These are phyloP conservation scores for Phlyctochytrium bullatum DNA, from an alignment of 192 early-diverging fungal species.

Conservation along the genomic window DNA sequence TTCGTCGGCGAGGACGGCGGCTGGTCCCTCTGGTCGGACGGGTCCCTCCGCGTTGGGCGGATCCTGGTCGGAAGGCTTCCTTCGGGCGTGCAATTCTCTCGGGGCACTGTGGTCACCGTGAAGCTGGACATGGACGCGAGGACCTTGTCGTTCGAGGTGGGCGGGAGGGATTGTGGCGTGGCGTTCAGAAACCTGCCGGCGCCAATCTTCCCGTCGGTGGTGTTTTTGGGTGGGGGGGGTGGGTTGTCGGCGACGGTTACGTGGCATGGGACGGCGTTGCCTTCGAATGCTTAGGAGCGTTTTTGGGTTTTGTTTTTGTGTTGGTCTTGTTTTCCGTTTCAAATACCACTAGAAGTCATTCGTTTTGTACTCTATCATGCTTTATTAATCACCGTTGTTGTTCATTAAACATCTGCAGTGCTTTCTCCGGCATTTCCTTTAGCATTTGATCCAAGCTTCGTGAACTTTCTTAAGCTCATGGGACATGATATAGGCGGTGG, in stretches of 20 bases:
- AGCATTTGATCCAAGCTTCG: no score
- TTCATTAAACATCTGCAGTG: no score
- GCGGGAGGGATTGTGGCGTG: constrained; percentile 25
- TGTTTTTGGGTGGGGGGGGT: background rate
- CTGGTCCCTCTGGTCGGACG: constrained; percentile 22
- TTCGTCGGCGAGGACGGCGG: constrained; percentile 31
- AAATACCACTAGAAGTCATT: no score
- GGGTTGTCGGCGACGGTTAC: background rate
- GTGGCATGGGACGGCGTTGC: background rate
- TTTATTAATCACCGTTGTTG: no score
- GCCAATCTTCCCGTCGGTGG: background rate
- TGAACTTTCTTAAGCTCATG: no score
- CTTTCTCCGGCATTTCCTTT: no score
- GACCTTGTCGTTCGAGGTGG: constrained; percentile 19
- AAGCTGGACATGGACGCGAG: constrained; percentile 24
- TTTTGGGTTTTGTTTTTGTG: no score
- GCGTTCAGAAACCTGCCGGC: constrained; percentile 25
- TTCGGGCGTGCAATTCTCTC: constrained; percentile 9
- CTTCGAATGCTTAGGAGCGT: no score
- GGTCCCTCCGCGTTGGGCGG: constrained; percentile 18
- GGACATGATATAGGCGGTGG: no score
- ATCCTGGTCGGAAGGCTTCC: constrained; percentile 28
- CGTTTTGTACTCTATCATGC: no score
- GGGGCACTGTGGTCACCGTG: constrained; percentile 13
- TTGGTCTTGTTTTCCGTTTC: no score